A percentile compares a stretch with the other conserved stretches of the same genome.
Conservation (phyloP, 1,139 yeast genomes). For the Pichia sp. region DNA sequence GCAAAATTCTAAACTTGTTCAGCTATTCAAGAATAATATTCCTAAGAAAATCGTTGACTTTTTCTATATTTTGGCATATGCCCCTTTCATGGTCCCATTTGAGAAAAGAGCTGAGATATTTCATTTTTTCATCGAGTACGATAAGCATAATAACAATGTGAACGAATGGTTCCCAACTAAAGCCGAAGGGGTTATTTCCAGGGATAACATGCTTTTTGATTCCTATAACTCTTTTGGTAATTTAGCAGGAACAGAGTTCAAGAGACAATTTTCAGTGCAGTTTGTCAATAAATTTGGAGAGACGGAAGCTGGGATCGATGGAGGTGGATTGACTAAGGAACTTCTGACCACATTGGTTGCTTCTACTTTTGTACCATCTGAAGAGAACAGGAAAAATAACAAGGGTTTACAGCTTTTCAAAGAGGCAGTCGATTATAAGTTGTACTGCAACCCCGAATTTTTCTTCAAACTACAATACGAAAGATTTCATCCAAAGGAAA, state of each 20-base stretch:
- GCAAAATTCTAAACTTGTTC: constrained; percentile 3
- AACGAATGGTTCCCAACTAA: constrained; percentile 24
- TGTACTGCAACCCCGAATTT: constrained; percentile 71
- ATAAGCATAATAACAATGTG: constrained; percentile 28
- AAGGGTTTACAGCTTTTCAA: constrained; percentile 43
- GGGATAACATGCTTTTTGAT: constrained; percentile 69
- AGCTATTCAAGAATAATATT: constrained; percentile 15
- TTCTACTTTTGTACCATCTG: constrained; percentile 53
- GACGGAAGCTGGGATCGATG: constrained; percentile 84
- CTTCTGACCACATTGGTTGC: constrained; percentile 68
- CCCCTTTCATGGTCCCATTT: constrained; percentile 81
- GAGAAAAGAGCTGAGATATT: constrained; percentile 68
- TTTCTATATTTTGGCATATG: constrained; percentile 44
- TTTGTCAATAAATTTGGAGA: constrained; percentile 72
- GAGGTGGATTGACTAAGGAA: constrained; percentile 95
- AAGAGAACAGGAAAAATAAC: constrained; percentile 30
- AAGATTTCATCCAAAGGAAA: constrained; percentile 17
- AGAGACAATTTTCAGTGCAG: constrained; percentile 55
- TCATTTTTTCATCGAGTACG: constrained; percentile 56
- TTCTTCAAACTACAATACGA: constrained; percentile 35
- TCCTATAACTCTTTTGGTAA: constrained; percentile 59
- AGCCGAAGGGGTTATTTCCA: constrained; percentile 53
- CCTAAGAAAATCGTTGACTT: constrained; percentile 35
- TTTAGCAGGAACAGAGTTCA: constrained; percentile 51
- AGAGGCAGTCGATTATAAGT: constrained; percentile 51